A percentile compares a stretch with the other conserved stretches of the same genome.
phyloP scores from a whole-genome alignment of 1,284 basidiomycete genomes.

The Papiliotrema laurentii region DNA sequence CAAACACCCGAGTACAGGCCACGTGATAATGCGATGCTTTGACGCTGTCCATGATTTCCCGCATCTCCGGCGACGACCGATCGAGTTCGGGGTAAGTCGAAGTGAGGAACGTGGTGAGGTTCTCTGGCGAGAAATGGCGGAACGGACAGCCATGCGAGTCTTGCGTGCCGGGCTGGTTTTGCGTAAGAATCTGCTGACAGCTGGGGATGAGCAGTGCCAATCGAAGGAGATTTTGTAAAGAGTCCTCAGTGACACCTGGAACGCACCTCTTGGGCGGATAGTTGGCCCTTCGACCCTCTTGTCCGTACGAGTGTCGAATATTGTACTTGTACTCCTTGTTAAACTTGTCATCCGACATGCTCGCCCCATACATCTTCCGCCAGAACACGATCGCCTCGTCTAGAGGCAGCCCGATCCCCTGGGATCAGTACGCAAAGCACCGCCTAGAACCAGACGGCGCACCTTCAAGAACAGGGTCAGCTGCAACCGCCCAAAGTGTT shows the following conservation, averaged over 20 bases:
- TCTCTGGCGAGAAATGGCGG: conserved; percentile 81
- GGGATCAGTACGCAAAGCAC: conserved; percentile 1
- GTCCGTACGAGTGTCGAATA: conserved; percentile 89
- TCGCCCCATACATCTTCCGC: conserved; percentile 72
- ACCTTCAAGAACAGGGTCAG: conserved; percentile 96
- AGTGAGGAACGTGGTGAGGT: conserved; percentile 72
- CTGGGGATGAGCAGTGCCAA: conserved; percentile 48
- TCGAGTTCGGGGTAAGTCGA: conserved; percentile 59
- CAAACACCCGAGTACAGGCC: conserved; percentile 94
- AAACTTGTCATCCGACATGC: conserved; percentile 88
- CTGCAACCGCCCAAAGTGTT: conserved; percentile 87
- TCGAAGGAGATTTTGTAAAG: neutral
- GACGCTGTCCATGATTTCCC: conserved; percentile 80
- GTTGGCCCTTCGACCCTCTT: conserved; percentile 91
- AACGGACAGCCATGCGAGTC: conserved; percentile 93
- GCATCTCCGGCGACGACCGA: conserved; percentile 66
- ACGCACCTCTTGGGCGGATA: conserved; percentile 84
- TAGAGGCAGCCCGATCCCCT: conserved; percentile 89
- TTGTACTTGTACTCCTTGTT: conserved; percentile 98
- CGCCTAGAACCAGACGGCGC: conserved; percentile 10
- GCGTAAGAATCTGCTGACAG: conserved; percentile 83
- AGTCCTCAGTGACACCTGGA: neutral
- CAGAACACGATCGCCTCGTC: conserved; percentile 95
- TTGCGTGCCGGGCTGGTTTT: conserved; percentile 66
- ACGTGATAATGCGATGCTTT: conserved; percentile 86